Conservation (phyloP, 352 stramenopile species). For the Bremia lactucae region DNA sequence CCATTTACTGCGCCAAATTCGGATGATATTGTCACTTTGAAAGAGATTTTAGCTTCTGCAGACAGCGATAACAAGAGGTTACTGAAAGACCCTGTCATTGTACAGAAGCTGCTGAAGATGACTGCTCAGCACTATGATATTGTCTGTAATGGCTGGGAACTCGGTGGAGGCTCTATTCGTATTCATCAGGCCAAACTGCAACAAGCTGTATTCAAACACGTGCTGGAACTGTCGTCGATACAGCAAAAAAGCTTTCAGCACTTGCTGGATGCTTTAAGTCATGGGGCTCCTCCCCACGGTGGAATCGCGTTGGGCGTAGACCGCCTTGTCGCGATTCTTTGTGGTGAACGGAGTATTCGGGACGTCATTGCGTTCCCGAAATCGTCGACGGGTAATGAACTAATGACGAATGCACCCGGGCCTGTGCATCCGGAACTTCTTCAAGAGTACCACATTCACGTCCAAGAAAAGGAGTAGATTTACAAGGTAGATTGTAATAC, state of each 20-base stretch:
- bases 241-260: slow-evolving; percentile 79
- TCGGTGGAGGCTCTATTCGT: slow-evolving; percentile 80
- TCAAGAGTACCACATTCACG: slow-evolving; percentile 67
- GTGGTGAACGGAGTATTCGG: slow-evolving; percentile 58
- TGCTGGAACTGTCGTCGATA: slow-evolving; percentile 53
- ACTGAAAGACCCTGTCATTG: slow-evolving; percentile 35
- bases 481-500: too few relatives aligned
- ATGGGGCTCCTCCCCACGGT: slow-evolving; percentile 73
- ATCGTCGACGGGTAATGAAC: slow-evolving; percentile 77
- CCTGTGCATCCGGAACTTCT: slow-evolving; percentile 56
- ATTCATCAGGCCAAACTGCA: slow-evolving; percentile 71
- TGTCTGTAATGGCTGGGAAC: slow-evolving; percentile 83
- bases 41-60: slow-evolving; percentile 29
- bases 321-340: slow-evolving; percentile 76
- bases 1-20: slow-evolving; percentile 71
- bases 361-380: slow-evolving; percentile 89
- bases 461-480: slow-evolving; percentile 29
- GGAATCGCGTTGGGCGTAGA: slow-evolving; percentile 83
- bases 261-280: slow-evolving; percentile 62
- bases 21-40: slow-evolving; percentile 33
- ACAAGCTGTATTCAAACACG: slow-evolving; percentile 62
- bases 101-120: slow-evolving; percentile 47
- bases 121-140: slow-evolving; percentile 81
- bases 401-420: slow-evolving; percentile 75
- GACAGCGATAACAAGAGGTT: slow-evolving; percentile 25